Percentiles rank a stretch among this genome's conserved stretches.
Evolutionary conservation across 768 basidiomycete genomes (phyloP).

Genomic region (Boletus vinaceobasis): DNA sequence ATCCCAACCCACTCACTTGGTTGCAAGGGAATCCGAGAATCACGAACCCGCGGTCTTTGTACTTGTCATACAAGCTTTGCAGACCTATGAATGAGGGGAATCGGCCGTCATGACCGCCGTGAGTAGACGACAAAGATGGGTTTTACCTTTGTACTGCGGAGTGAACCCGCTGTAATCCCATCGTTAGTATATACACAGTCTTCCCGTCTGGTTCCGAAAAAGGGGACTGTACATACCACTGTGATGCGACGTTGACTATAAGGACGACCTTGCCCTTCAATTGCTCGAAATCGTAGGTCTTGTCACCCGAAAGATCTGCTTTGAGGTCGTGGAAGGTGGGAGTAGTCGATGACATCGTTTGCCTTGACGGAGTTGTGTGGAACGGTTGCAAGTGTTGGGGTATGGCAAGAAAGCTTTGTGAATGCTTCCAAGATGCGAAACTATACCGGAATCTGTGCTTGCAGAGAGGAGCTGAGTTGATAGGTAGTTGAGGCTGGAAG

Average conservation of each 20-base stretch:
- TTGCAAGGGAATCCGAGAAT: conserved; percentile 93
- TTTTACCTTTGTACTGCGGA: conserved; percentile 67
- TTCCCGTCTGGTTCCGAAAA: not conserved
- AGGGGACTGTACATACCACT: conserved; percentile 42
- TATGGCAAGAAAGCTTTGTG: not conserved
- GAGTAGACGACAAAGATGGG: not conserved
- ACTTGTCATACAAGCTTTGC: conserved; percentile 76
- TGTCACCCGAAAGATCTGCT: conserved; percentile 54
- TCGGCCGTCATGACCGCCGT: not conserved
- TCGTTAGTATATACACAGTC: not conserved
- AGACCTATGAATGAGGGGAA: conserved; percentile 49
- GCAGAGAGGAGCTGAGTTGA: not conserved
- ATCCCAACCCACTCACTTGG: conserved; percentile 45
- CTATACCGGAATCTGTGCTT: not conserved
- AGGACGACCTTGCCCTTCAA: conserved; percentile 76
- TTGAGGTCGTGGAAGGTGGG: conserved; percentile 64
- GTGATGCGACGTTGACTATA: conserved; percentile 74
- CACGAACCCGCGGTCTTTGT: conserved; percentile 70
- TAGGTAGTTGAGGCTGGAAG: not conserved
- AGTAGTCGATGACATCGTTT: conserved; percentile 26
- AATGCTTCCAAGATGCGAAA: not conserved
- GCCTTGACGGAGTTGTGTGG: conserved; percentile 11
- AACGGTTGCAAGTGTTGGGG: conserved; percentile 9
- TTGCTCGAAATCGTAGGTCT: conserved; percentile 59
- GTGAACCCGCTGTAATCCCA: conserved; percentile 67